Percentiles rank a stretch among this genome's conserved stretches.
Evolutionary conservation across 2,329 filamentous ascomycete genomes (phyloP).

Genomic region (Emericellopsis cladophorae): DNA sequence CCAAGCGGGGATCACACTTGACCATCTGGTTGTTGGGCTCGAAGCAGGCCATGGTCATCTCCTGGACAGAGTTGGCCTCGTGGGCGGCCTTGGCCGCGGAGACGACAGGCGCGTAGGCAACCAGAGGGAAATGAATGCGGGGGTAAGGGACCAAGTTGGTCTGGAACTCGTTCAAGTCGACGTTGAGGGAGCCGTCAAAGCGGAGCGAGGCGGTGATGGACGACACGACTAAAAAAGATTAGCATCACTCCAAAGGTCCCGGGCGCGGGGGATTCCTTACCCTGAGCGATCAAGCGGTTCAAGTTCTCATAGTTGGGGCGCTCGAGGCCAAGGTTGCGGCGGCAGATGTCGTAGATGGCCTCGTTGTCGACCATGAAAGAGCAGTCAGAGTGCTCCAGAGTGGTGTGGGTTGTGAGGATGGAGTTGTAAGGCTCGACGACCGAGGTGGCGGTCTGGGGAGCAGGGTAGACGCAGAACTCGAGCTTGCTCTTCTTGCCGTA

Average conservation of each 20-base stretch:
- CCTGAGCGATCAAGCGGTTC: constrained; percentile 96
- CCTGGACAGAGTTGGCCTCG: constrained; percentile 95
- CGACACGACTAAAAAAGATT: constrained; percentile 59
- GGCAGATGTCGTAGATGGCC: constrained; percentile 99
- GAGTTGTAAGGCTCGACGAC: constrained; percentile 99
- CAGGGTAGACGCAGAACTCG: constrained; percentile 98
- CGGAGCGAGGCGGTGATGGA: constrained; percentile 97
- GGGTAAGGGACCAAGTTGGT: constrained; percentile 98
- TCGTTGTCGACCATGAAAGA: constrained; percentile 99
- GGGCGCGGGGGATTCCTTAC: constrained; percentile 29
- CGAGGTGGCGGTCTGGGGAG: constrained; percentile 90
- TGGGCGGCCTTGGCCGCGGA: constrained; percentile 92
- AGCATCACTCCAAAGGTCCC: constrained; percentile 8
- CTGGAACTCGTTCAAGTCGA: constrained; percentile 99
- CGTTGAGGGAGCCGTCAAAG: constrained; percentile 97
- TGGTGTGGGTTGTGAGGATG: constrained; percentile 97
- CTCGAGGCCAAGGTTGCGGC: constrained; percentile 92
- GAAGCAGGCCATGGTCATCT: constrained; percentile 99
- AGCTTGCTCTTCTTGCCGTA: constrained; percentile 99
- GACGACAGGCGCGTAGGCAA: constrained; percentile 89
- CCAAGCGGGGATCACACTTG: constrained; percentile 95
- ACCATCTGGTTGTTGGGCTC: constrained; percentile 99
- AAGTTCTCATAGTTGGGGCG: constrained; percentile 98
- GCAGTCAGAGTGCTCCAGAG: constrained; percentile 98
- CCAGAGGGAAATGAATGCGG: constrained; percentile 97